Base-by-base conservation (phyloP, 306 rosid genomes). In the Quercus rubra region DNA sequence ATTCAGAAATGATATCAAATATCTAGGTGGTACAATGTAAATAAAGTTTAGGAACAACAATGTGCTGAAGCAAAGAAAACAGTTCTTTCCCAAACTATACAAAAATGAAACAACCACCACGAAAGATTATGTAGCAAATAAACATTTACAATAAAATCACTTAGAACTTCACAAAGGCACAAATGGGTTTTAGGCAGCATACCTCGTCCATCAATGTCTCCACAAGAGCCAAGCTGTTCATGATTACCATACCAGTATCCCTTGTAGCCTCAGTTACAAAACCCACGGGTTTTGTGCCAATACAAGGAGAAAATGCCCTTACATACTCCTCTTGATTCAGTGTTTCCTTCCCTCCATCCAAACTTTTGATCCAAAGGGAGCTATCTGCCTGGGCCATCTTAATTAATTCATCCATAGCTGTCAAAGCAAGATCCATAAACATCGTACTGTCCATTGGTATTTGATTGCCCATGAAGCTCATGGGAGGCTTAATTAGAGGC, bases 321-420 rank as follows among this genome's bases (percentile, higher is more conserved):
- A 71, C 70, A 61, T 95, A 95, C 74, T 92, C 96, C n/a, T 95
- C 96, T 4, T 19, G 76, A 75, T 91, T 89, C 75, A 95, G 78
- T 15, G 84, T 74, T 66, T 92, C 98, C 73, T 64, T 86, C 74
- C 83, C 85, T 9, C 89, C 87, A 43, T 86, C 89, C 3, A 74
- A 57, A 82, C 76, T 87, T 86, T 87, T 91, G 71, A 91, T 71
- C 99, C 99, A 95, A 35, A 92, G 80, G 54, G 92, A 87, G 55
- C 77, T 49, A 71, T 91, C 93, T 0, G 77, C 74, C 71, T 89
- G 92, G 78, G 88, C 87, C 95, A 91, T 64, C 86, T 86, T 90
- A 55, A 95, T 58, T 18, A 95, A 75, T 74, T 95, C 99, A 64
- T 91, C 91, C 99, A 95, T 92, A 49, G 99, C 92, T 51, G 79